Evolutionary conservation across 768 basidiomycete genomes (phyloP), one percentile per base, ranked within the genome.

Genomic region (Mycena rebaudengoi): DNA sequence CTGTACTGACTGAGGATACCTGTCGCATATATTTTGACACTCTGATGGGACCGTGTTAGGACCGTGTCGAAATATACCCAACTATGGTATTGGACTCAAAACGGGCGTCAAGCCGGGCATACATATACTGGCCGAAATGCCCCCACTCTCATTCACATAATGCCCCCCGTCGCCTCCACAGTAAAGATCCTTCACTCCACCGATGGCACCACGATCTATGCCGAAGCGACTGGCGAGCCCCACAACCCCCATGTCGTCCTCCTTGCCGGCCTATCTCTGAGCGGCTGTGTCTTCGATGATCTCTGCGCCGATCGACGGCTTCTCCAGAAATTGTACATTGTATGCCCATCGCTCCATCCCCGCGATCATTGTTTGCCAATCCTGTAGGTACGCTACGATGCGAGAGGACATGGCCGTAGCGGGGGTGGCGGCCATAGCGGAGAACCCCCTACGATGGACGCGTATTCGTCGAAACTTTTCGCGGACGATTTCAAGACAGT

Each of bases 191-290:
- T 65, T 3, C 52, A 16, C n/a, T 67, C 65, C 5, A 48, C 44
- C 14, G 82, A 82, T 62, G 82, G 81, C 20, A 80, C 78, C 10
- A 65, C 52, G 28, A 75, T 84, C 40, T 82, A 75, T 58, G 81
- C 81, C 3, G 75, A 78, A 53, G 78, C 81, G 2, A 70, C 70
- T n/a, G 82, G 81, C 16, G 65, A 81, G 60, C 73, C 74, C 18
- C 60, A 62, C 26, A 79, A 79, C 55, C 78, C 73, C 30, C 71
- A 76, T 41, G 57, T 84, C 26, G 77, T 83, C 41, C 81, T 83
- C 65, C 70, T 82, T 18, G 81, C 81, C 65, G 82, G 82, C 3
- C 70, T 84, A 56, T 70, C 72, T 7, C 71, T 78, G 63, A 76
- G 77, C 35, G 72, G 74, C 13, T 58, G 68, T 21, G 75, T 74